Evolutionary conservation across 768 basidiomycete genomes (phyloP).

Genomic region (Hericium rajendrae): DNA sequence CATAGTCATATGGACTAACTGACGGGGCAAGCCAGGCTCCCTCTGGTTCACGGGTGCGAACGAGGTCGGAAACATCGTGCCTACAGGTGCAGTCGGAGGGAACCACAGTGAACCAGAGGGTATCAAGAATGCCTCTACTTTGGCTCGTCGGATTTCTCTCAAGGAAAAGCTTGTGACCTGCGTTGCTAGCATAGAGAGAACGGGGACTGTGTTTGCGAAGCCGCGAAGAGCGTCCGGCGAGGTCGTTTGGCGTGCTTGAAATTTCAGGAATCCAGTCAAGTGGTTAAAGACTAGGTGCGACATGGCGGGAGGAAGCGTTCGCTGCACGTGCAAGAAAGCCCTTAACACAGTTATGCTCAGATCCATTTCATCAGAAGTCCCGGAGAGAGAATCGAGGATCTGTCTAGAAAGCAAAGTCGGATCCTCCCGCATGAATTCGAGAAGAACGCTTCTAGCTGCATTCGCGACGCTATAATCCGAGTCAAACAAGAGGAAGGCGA

Average conservation of each 20-base stretch:
- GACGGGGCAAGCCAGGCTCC: conserved; percentile 21
- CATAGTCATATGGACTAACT: conserved; percentile 46
- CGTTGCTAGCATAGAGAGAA: conserved; percentile 46
- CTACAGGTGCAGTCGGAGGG: conserved; percentile 38
- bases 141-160: conserved; percentile 63
- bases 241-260: conserved; percentile 34
- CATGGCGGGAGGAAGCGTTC: conserved; percentile 50
- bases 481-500: conserved; percentile 47
- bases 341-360: conserved; percentile 43
- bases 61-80: conserved; percentile 52
- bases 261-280: conserved; percentile 58
- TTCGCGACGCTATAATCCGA: conserved; percentile 42
- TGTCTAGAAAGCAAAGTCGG: conserved; percentile 57
- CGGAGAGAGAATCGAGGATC: conserved; percentile 48
- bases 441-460: conserved; percentile 43
- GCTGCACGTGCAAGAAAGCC: conserved; percentile 47
- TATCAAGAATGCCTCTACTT: conserved; percentile 57
- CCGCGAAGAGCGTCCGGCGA: conserved; percentile 34
- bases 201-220: conserved; percentile 45
- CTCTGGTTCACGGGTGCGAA: conserved; percentile 14
- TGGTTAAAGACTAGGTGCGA: conserved; percentile 63
- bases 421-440: conserved; percentile 70
- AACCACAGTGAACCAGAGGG: conserved; percentile 72
- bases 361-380: conserved; percentile 36
- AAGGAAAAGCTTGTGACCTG: conserved; percentile 68